Base-by-base conservation (phyloP, 2,329 filamentous ascomycete species). In the Talaromyces pinophilus region DNA sequence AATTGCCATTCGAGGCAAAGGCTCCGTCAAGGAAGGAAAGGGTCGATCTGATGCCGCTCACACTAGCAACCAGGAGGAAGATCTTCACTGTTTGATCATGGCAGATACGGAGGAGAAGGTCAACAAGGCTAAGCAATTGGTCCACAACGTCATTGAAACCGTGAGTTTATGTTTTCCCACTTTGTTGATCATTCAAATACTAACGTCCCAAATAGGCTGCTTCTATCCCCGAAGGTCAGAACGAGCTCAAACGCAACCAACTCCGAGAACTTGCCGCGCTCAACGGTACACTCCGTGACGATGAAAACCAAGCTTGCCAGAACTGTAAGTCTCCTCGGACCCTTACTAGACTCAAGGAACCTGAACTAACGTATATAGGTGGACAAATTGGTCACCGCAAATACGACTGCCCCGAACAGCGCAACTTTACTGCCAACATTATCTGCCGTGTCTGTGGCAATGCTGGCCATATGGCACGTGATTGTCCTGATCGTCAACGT, bases 51-150 rank as follows among this genome's bases (percentile, higher is more conserved):
- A 99, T 81, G 95, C 95, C 75, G 95, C 95, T 83, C 95, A 99
- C 82, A 93, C 94, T 80, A 98, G 95, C 87, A 99, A 99, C 85
- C 95, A 99, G 86, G 95, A 99, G 84, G 95, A 99, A 83, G 95
- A 99, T 79, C 86, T 99, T 66, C 95, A 99, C 82, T 99, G 95
- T 82, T 84, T 99, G 78, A 98, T 99, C 83, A 99, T 99, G 95
- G 95, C 95, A 76, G 95, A 99, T 77, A 98, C 94, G 44, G 96
- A 99, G 83, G 95, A 99, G 70, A 99, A 99, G 84, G 93, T 99
- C 78, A 96, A 96, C 84, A 99, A 98, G 82, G 95, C 95, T 71
- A 99, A 98, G 85, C 93, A 96, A 82, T 82, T 98, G 69, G 97
- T 99, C 70, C 94, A 99, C 82, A 97, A 98, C 72, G 91, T 99